Base-by-base conservation (phyloP, 2,329 filamentous ascomycete genomes). In the Clarireedia sp. region DNA sequence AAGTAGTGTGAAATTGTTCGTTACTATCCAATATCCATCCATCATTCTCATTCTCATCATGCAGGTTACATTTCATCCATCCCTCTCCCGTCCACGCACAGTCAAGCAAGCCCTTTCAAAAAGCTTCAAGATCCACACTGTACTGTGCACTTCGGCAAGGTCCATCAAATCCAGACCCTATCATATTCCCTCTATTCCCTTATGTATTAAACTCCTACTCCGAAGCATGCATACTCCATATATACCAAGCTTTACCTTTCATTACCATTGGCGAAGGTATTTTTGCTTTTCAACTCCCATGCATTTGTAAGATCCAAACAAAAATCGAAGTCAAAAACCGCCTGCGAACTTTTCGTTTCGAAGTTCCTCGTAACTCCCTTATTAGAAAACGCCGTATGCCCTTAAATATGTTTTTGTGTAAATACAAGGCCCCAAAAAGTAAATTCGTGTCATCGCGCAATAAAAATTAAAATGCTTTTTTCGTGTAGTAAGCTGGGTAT, bases 391-490 rank as follows among this genome's bases (percentile, higher is more conserved):
- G 6, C 7, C 29, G 29, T 33, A 33, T 33, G 10, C 26, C 26
- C 37, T 38, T 24, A 16, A 16, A 19, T 38, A 41, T n/a, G 29
- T 48, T 53, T 38, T 33, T 26, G 24, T 26, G 19, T 36, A 53
- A 26, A 23, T 52, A 46, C 21, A 37, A 48, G 33, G 23, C 26
- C 38, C 37, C 8, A 48, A 40, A 40, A 48, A 54, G 8, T 26
- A 40, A 48, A 47, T 38, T 53, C 50, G 50, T 47, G 29, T 17
- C 41, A 38, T 48, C 19, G 36, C 48, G 10, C 44, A 4, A 48
- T 41, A 33, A 48, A 33, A 38, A 48, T 54, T 54, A 54, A 54
- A 48, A 54, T 54, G 51, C 51, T 48, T 48, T 40, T 52, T 48
- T 53, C 33, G 29, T 54, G 33, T 33, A 48, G 24, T 48, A 48